These are phyloP conservation scores for Suhomyces ambrosiae DNA, from an alignment of 1,139 yeast species.

Conservation along the genomic window DNA sequence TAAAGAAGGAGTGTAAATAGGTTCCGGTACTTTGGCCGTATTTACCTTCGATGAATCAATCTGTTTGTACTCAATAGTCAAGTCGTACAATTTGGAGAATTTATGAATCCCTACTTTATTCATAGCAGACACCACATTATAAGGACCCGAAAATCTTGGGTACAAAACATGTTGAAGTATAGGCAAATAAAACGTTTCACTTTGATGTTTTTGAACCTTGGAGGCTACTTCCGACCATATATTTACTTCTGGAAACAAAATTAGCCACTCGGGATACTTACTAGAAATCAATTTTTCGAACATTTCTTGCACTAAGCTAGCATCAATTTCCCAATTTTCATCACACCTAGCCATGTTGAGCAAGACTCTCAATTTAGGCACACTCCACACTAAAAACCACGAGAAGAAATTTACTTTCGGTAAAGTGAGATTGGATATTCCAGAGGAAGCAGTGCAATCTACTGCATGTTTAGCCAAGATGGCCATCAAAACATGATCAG, in stretches of 20 bases:
- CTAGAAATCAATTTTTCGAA: constrained; percentile 30
- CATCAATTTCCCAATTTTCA: constrained; percentile 64
- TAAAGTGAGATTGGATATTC: constrained; percentile 6
- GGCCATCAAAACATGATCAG: constrained; percentile 55
- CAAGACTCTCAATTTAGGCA: constrained; percentile 50
- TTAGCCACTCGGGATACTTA: constrained; percentile 53
- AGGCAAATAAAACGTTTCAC: constrained; percentile 56
- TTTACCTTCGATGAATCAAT: constrained; percentile 18
- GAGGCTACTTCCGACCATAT: constrained; percentile 53
- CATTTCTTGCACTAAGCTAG: constrained; percentile 25
- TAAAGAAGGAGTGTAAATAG: constrained; percentile 49
- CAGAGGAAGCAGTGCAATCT: constrained; percentile 1
- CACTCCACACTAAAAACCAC: constrained; percentile 61
- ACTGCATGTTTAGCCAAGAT: constrained; percentile 38
- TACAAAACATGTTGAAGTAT: constrained; percentile 56
- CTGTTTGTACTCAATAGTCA: constrained; percentile 50
- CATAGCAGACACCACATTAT: constrained; percentile 50
- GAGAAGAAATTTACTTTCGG: constrained; percentile 57
- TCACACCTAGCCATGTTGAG: constrained; percentile 51
- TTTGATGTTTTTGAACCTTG: constrained; percentile 50
- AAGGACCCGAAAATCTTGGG: constrained; percentile 62
- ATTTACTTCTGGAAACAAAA: constrained; percentile 74
- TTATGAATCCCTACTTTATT: constrained; percentile 33
- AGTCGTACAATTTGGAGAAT: constrained; percentile 51
- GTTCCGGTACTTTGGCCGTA: not conserved